Conservation (phyloP, 2,329 filamentous ascomycete genomes). For the Trichocomaceae sp. region DNA sequence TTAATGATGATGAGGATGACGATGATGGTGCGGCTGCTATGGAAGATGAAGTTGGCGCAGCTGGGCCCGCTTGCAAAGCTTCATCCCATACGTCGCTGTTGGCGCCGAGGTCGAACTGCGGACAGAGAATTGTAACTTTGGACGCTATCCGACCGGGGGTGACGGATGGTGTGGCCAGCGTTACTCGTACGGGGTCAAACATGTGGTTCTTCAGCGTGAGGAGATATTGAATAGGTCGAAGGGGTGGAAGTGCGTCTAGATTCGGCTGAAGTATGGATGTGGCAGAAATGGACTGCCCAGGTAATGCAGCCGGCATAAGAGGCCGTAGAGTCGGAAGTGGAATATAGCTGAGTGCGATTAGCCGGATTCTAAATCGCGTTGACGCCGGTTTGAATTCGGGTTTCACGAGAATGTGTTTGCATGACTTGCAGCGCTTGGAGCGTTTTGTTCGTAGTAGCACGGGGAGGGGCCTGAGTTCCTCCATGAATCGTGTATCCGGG, state of each 20-base stretch:
- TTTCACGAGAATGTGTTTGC: constrained; percentile 90
- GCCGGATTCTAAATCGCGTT: constrained; percentile 84
- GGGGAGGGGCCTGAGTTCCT: constrained; percentile 73
- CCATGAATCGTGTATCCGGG: constrained; percentile 54
- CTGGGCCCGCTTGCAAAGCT: constrained; percentile 55
- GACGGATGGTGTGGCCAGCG: constrained; percentile 71
- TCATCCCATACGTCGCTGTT: constrained; percentile 96
- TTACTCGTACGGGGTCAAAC: constrained; percentile 83
- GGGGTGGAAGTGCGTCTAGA: constrained; percentile 43
- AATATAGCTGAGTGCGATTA: constrained; percentile 83
- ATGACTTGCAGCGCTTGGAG: constrained; percentile 85
- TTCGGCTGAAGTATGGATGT: constrained; percentile 28
- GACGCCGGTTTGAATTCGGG: constrained; percentile 86
- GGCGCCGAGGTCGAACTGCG: constrained; percentile 86
- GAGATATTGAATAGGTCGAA: constrained; percentile 65
- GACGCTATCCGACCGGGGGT: constrained; percentile 72
- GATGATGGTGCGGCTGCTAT: constrained; percentile 7
- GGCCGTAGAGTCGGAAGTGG: constrained; percentile 66
- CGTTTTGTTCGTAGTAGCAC: constrained; percentile 83
- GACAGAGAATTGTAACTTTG: constrained; percentile 85
- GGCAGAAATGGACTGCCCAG: constrained; percentile 20
- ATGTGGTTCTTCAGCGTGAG: constrained; percentile 90
- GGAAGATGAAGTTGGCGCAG: constrained; percentile 37
- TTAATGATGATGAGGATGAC: background rate
- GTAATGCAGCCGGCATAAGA: constrained; percentile 43